Evolutionary conservation across 768 basidiomycete genomes (phyloP).

Genomic region (Vishniacozyma victoriae): DNA sequence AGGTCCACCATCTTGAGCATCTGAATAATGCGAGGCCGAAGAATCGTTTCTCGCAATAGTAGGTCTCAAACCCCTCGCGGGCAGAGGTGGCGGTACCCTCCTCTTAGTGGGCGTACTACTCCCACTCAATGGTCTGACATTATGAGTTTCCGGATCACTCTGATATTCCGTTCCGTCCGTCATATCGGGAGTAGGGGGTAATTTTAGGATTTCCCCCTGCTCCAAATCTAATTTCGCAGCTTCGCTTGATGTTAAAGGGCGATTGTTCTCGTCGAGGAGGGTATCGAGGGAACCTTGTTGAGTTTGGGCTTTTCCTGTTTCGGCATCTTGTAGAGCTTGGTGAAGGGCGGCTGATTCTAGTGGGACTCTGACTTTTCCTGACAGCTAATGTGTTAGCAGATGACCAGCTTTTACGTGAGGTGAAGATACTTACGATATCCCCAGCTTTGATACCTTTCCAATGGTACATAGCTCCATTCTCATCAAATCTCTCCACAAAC

Average conservation of each 20-base stretch:
- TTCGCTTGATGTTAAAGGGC: conserved; percentile 6
- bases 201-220: conserved; percentile 36
- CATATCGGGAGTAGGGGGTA: conserved; percentile 39
- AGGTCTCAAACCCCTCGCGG: background rate
- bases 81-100: background rate
- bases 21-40: conserved; percentile 21
- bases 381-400: conserved; percentile 23
- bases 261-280: conserved; percentile 15
- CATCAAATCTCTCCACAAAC: conserved; percentile 42
- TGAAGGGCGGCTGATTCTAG: conserved; percentile 29
- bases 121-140: conserved; percentile 6
- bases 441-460: conserved; percentile 44
- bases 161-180: conserved; percentile 28
- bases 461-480: conserved; percentile 46
- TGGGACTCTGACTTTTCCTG: conserved; percentile 40
- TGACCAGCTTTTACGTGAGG: background rate
- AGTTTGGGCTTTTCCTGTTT: conserved; percentile 34
- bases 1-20: conserved; percentile 5
- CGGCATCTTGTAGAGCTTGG: conserved; percentile 38
- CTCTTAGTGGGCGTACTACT: conserved; percentile 4
- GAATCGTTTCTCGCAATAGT: conserved; percentile 4
- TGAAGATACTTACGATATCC: conserved; percentile 41
- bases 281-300: conserved; percentile 32
- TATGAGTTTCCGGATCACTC: conserved; percentile 27
- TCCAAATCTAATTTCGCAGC: conserved; percentile 22